Evolutionary conservation across 768 basidiomycete species (phyloP).

Genomic region (Dentipellis fragilis): DNA sequence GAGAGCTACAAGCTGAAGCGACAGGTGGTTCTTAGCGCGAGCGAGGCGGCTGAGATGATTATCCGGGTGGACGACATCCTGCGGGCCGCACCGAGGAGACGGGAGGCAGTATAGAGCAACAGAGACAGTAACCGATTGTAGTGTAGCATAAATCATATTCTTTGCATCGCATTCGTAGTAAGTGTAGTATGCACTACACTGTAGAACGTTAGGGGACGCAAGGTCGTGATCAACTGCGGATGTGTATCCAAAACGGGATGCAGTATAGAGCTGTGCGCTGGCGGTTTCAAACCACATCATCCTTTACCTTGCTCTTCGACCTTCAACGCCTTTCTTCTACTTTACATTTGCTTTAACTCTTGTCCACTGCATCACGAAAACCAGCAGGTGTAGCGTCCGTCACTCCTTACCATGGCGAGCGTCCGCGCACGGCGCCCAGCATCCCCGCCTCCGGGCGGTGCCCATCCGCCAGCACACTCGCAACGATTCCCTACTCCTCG

Average conservation of each 20-base stretch:
- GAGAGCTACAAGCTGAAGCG: constrained; percentile 97
- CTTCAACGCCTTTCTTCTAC: background rate
- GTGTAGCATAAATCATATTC: background rate
- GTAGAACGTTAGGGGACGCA: background rate
- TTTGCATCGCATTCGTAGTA: too few relatives aligned
- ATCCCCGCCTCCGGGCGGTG: constrained; percentile 10
- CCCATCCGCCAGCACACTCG: constrained; percentile 10
- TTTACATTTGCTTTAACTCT: background rate
- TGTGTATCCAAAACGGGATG: background rate
- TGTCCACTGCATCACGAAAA: background rate
- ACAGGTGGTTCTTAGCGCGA: constrained; percentile 89
- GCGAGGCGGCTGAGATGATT: constrained; percentile 98
- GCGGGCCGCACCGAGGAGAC: constrained; percentile 72
- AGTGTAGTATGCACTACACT: background rate
- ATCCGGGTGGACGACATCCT: constrained; percentile 95
- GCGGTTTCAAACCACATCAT: too few relatives aligned
- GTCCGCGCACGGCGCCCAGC: constrained; percentile 13
- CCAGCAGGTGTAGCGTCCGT: constrained; percentile 1
- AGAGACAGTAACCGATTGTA: background rate
- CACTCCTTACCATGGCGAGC: constrained; percentile 15
- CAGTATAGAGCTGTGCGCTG: too few relatives aligned
- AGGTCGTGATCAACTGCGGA: background rate
- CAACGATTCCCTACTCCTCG: constrained; percentile 4
- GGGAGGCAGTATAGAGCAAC: constrained; percentile 57
- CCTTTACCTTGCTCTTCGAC: too few relatives aligned